These are phyloP conservation scores for Lachancea meyersii DNA, from an alignment of 805 yeast genomes.

Conservation along the genomic window DNA sequence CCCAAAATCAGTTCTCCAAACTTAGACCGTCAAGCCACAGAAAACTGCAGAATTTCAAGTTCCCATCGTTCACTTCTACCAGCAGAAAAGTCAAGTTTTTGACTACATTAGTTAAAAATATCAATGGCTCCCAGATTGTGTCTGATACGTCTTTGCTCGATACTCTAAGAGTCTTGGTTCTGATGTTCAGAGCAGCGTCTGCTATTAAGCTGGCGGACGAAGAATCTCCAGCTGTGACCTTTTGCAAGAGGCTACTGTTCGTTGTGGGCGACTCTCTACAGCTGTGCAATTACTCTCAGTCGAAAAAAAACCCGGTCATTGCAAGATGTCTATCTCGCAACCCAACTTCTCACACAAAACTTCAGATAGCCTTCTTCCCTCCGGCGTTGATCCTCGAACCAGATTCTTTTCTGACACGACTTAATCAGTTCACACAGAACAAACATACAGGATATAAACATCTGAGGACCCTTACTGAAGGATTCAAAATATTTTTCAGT, in stretches of 20 bases:
- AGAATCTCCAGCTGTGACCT: conserved; percentile 8
- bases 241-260: conserved; percentile 5
- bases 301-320: conserved; percentile 14
- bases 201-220: conserved; percentile 6
- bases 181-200: conserved; percentile 8
- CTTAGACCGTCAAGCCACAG: conserved; percentile 2
- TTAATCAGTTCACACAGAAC: conserved; percentile 16
- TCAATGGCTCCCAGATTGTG: conserved; percentile 22
- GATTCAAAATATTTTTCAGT: conserved; percentile 32
- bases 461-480: conserved; percentile 34
- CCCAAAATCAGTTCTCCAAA: conserved; percentile 4
- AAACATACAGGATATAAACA: conserved; percentile 16
- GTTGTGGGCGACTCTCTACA: conserved; percentile 10
- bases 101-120: conserved; percentile 21
- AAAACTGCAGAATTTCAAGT: conserved; percentile 19
- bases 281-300: conserved; percentile 13
- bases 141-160: conserved; percentile 25
- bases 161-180: conserved; percentile 20
- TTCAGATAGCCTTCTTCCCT: conserved; percentile 28
- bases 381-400: conserved; percentile 32
- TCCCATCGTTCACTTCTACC: conserved; percentile 14
- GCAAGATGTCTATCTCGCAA: conserved; percentile 17
- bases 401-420: conserved; percentile 24
- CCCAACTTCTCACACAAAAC: conserved; percentile 16
- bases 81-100: conserved; percentile 25